Evolutionary conservation across 805 yeast species (phyloP).

Genomic region (Metschnikowia corniflorae): DNA sequence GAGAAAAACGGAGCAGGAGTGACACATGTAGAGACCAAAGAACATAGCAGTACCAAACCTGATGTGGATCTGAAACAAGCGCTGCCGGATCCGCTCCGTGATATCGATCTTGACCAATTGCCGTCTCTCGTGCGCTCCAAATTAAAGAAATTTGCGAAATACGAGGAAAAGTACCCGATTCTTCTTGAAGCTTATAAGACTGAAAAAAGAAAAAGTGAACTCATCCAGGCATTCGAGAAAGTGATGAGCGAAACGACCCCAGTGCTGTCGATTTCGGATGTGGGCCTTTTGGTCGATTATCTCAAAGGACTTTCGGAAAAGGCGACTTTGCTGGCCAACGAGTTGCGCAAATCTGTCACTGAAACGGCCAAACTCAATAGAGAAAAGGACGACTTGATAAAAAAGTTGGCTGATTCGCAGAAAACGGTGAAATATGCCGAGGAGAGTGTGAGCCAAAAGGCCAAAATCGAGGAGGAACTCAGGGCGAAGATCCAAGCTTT

Average conservation of each 20-base stretch:
- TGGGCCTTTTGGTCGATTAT: constrained; percentile 66
- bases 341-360: constrained; percentile 49
- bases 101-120: constrained; percentile 39
- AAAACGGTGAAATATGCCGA: constrained; percentile 16
- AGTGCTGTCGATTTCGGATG: constrained; percentile 67
- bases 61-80: neutral
- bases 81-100: constrained; percentile 13
- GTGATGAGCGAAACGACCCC: constrained; percentile 80
- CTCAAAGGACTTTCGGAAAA: constrained; percentile 60
- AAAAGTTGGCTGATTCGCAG: constrained; percentile 12
- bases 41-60: neutral
- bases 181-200: constrained; percentile 79
- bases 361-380: constrained; percentile 20
- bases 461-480: constrained; percentile 6
- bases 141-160: constrained; percentile 72
- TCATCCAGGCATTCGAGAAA: constrained; percentile 61
- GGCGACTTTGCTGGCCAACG: constrained; percentile 58
- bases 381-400: constrained; percentile 12
- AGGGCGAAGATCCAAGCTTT: constrained; percentile 1
- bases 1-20: neutral
- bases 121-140: constrained; percentile 59
- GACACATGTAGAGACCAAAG: neutral
- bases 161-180: constrained; percentile 87
- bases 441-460: constrained; percentile 13
- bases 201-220: constrained; percentile 65